Evolutionary conservation across 169 alveolate genomes (phyloP), one percentile per base, ranked within the genome.

Genomic region (Besnoitia besnoiti): DNA sequence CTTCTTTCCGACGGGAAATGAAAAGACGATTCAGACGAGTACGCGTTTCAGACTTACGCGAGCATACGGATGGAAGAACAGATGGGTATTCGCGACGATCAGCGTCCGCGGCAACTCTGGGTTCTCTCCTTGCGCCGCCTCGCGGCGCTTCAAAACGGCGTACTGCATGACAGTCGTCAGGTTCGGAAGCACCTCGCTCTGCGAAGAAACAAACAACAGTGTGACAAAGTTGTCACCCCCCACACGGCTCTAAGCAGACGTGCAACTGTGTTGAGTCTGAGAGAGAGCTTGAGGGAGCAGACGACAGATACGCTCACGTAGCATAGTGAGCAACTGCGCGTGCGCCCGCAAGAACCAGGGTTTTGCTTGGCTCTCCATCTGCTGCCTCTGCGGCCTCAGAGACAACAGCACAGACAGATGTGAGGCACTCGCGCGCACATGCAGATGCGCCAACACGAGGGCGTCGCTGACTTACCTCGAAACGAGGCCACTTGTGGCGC

Each of bases 21-120:
- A n/a, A n/a, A n/a, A n/a, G n/a, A n/a, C n/a, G n/a, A n/a, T n/a
- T n/a, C n/a, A n/a, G n/a, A n/a, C n/a, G n/a, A n/a, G n/a, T n/a
- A n/a, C n/a, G n/a, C n/a, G n/a, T 51, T 14, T 51, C 67, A 33
- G 44, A 30, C 87, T 37, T 77, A 77, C 87, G 10, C 87, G 50
- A 2, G 87, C 87, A 40, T 77, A 40, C 5, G 87, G 87, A 21
- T 77, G 87, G 55, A 77, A 77, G 87, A 77, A 77, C 59, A 77
- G 87, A 39, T 77, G 87, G 24, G 87, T 77, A 55, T 77, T 77
- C 14, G 40, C 59, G 12, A 77, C 87, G 5, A 77, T 24, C 21
- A 77, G 61, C 37, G 55, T 42, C 47, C n/a, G 10, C 33, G 67
- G 67, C 67, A 55, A n/a, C 12, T 3, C 67, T 16, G n/a, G n/a